A percentile compares a stretch with the other conserved stretches of the same genome.
These are phyloP conservation scores for Rhynchosporium secalis DNA, from an alignment of 2,329 filamentous ascomycete genomes.

Conservation along the genomic window DNA sequence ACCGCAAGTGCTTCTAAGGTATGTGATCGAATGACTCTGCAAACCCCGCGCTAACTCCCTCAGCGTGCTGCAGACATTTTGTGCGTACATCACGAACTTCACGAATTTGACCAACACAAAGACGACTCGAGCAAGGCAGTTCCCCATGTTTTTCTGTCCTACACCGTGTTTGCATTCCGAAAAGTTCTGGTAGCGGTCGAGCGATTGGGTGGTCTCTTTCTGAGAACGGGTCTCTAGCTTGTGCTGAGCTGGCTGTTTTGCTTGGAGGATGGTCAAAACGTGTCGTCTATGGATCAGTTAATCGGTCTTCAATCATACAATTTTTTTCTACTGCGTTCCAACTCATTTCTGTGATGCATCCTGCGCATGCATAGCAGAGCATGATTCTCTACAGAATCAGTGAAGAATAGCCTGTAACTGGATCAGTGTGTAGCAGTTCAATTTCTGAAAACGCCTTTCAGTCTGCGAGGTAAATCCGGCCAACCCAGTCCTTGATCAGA, in stretches of 20 bases:
- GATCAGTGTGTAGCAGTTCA: not conserved
- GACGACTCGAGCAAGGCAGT: slow-evolving; percentile 36
- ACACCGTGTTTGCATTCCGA: slow-evolving; percentile 39
- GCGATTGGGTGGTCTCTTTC: slow-evolving; percentile 37
- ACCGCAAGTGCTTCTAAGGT: slow-evolving; percentile 99
- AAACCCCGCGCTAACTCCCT: slow-evolving; percentile 17
- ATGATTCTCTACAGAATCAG: slow-evolving; percentile 32
- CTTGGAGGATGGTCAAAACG: slow-evolving; percentile 37
- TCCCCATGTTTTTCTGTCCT: slow-evolving; percentile 36
- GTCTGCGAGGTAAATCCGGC: not conserved
- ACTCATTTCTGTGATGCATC: slow-evolving; percentile 30
- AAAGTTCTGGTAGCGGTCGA: slow-evolving; percentile 41
- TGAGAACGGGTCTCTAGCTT: slow-evolving; percentile 34
- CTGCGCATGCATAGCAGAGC: slow-evolving; percentile 28
- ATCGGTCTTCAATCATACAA: slow-evolving; percentile 38
- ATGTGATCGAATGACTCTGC: slow-evolving; percentile 32
- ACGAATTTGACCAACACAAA: slow-evolving; percentile 40
- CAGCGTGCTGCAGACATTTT: slow-evolving; percentile 30
- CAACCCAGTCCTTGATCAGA: not conserved
- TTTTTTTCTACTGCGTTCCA: slow-evolving; percentile 32
- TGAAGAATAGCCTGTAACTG: slow-evolving; percentile 15
- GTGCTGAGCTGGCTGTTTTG: slow-evolving; percentile 37
- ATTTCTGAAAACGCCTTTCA: too few species aligned
- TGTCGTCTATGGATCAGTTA: slow-evolving; percentile 38
- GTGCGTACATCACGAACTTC: slow-evolving; percentile 39